Evolutionary conservation across 129 eudicot species (phyloP), one percentile per base, ranked within the genome.

Genomic region (Centella asiatica): DNA sequence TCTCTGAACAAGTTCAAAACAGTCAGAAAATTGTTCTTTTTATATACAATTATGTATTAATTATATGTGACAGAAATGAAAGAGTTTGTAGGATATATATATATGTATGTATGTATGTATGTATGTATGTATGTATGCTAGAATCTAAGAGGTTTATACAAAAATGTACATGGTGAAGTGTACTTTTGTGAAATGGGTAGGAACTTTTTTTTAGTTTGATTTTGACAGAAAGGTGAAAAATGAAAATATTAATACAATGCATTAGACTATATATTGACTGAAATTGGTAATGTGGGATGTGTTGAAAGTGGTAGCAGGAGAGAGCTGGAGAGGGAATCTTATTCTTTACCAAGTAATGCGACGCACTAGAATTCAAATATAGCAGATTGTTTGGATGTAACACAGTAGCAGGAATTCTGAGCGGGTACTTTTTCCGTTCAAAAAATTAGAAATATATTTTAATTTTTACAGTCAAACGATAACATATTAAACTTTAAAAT

Each of bases 281-380:
- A 56, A 56, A 31, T 1, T 56, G 25, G 15, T 26, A 7, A 34
- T 19, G 27, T 32, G 44, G n/a, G 32, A 32, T 56, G 24, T 29
- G n/a, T 8, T 18, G 29, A 2, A 29, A 55, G 14, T 1, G 18
- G 62, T 56, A 31, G 4, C 15, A n/a, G n/a, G n/a, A n/a, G n/a
- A n/a, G n/a, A 28, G 57, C 28, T 25, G 42, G 29, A 58, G 40
- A 9, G 31, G 63, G 63, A 58, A 58, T 58, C 63, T 58, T 39
- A 58, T 58, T 58, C 31, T 58, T 58, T 34, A 5, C 45, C 63
- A 58, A 58, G 63, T 20, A 46, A 24, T 58, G 46, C 46, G 22
- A 33, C 8, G 1, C 63, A 58, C 63, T 33, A 58, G 46, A 58
- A 20, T 34, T 58, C 31, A 58, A 58, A 58, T 1, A n/a, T 17